Evolutionary conservation across 306 rosid species (phyloP), one percentile per base, ranked within the genome.

Genomic region (Oemleria cerasiformis): DNA sequence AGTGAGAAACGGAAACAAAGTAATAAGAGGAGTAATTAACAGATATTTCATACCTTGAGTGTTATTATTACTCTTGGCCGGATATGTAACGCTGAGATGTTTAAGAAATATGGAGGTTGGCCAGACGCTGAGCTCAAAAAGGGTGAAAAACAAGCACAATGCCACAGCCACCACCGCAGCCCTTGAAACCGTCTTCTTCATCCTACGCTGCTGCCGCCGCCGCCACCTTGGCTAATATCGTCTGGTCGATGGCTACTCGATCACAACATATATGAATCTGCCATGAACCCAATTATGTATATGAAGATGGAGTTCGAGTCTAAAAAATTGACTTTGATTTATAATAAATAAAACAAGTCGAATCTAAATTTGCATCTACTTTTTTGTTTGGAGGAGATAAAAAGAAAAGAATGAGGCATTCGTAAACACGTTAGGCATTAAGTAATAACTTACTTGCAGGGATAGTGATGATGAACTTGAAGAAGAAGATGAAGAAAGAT

Each of bases 91-190:
- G 12, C 17, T 17, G 17, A 41, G 20, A 23, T 15, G 4, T 59
- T 50, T 21, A 5, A 73, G 62, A 17, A 73, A 73, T 65, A 20
- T 42, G 65, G 74, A 70, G 74, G 55, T 56, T 25, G 74, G 23
- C 16, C 65, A 70, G n/a, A 42, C 34, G 47, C 43, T 23, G 65
- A 70, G 23, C 64, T 70, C 41, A n/a, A 55, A 70, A 23, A 6
- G 4, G 2, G 57, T 56, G 65, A 56, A 70, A 38, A 56, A 57
- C 54, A 57, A 70, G 65, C 74, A 56, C 55, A 70, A 42, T 6
- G 56, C 55, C 19, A 56, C 65, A 1, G 19, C 65, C 49, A 57
- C 44, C 55, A 44, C 0, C 8, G 25, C 66, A 61, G 45, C 16
- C 66, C 66, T 61, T 13, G 47, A 7, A 70, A 57, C 16, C 48